Evolutionary conservation across 768 basidiomycete genomes (phyloP).

Genomic region (Candolleomyces aberdarensis): DNA sequence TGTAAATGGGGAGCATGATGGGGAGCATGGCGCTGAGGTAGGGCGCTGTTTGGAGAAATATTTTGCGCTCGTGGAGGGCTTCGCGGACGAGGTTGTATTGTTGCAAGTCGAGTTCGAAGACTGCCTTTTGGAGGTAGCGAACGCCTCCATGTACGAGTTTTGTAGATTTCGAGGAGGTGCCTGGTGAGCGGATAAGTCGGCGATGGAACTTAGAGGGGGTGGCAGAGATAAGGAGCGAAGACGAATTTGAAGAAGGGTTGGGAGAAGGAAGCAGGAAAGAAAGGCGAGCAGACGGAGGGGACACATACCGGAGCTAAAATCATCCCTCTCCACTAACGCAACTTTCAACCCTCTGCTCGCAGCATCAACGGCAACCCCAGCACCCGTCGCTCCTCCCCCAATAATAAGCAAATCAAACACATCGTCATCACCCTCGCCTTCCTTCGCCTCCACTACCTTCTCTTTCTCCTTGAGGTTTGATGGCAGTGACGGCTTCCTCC

Average conservation of each 20-base stretch:
- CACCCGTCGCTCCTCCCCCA: constrained; percentile 94
- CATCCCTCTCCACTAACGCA: constrained; percentile 88
- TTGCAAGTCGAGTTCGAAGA: constrained; percentile 93
- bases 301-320: constrained; percentile 79
- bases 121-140: constrained; percentile 94
- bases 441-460: not conserved
- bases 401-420: constrained; percentile 82
- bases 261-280: not conserved
- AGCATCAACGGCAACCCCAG: constrained; percentile 95
- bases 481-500: constrained; percentile 6
- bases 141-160: constrained; percentile 99
- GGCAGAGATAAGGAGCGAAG: too few species aligned
- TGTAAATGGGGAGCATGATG: constrained; percentile 97
- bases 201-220: too few species aligned
- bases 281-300: not conserved
- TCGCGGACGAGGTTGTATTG: constrained; percentile 96
- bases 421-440: constrained; percentile 27
- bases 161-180: constrained; percentile 95
- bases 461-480: not conserved
- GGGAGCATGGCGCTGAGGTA: constrained; percentile 92
- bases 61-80: constrained; percentile 87
- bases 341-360: constrained; percentile 89
- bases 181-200: constrained; percentile 36
- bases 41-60: constrained; percentile 94
- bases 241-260: too few species aligned